phyloP scores from a whole-genome alignment of 176 grass and related monocot genomes.

The Puya raimondii region DNA sequence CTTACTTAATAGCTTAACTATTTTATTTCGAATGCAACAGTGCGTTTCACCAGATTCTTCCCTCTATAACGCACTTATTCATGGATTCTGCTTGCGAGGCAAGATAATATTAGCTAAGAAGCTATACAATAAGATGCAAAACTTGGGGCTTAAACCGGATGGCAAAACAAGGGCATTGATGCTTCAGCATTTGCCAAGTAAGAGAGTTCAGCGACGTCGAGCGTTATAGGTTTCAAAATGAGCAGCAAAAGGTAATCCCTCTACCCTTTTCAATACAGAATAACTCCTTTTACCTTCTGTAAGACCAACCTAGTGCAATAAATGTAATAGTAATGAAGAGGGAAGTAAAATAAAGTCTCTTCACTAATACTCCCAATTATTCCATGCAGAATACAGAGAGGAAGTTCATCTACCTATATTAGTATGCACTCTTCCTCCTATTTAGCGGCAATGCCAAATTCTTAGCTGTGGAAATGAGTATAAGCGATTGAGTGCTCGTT shows the following conservation, averaged over 20 bases:
- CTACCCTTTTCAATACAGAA: neutral
- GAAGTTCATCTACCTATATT: too few species aligned
- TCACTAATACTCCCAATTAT: too few species aligned
- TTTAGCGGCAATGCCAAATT: too few species aligned
- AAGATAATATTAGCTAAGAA: slow-evolving; percentile 48
- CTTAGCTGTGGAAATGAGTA: too few species aligned
- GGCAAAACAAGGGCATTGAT: slow-evolving; percentile 67
- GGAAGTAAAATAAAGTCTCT: too few species aligned
- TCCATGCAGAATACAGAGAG: too few species aligned
- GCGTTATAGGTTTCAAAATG: neutral
- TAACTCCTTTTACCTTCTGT: too few species aligned
- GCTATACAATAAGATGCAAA: slow-evolving; percentile 49
- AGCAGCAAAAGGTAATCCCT: neutral
- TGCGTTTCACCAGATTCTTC: slow-evolving; percentile 46
- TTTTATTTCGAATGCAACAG: slow-evolving; percentile 20
- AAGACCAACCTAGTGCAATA: too few species aligned
- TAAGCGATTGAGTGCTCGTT: neutral
- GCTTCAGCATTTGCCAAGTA: slow-evolving; percentile 47
- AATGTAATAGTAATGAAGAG: too few species aligned
- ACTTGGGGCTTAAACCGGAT: slow-evolving; percentile 56
- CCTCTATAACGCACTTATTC: slow-evolving; percentile 62
- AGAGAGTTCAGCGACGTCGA: neutral
- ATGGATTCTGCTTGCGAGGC: slow-evolving; percentile 64
- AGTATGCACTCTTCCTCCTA: too few species aligned
- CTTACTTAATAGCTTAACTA: slow-evolving; percentile 1